phyloP scores from a whole-genome alignment of 495 filamentous ascomycete species.

The Usnea hakonensis region DNA sequence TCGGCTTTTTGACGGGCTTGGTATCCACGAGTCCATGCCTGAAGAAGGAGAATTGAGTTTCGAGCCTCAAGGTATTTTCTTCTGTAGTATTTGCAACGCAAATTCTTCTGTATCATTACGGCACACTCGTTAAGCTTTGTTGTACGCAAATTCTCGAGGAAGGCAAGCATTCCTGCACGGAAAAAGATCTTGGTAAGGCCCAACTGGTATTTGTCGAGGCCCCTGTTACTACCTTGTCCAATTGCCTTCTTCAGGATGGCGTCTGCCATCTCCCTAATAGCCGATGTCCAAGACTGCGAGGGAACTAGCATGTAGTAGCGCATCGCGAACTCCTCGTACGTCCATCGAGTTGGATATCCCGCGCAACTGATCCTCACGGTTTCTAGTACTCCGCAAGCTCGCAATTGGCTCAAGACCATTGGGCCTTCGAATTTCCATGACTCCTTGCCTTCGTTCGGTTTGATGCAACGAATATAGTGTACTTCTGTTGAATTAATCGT shows the following conservation, averaged over 20 bases:
- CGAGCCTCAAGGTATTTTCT: conserved; percentile 85
- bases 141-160: conserved; percentile 89
- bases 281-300: conserved; percentile 82
- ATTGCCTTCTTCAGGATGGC: conserved; percentile 87
- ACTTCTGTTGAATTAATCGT: conserved; percentile 98
- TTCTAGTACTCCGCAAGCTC: conserved; percentile 97
- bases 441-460: conserved; percentile 95
- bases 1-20: conserved; percentile 69
- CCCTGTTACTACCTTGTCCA: conserved; percentile 67
- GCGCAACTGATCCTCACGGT: conserved; percentile 97
- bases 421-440: conserved; percentile 98
- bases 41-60: conserved; percentile 68
- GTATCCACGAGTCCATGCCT: conserved; percentile 65
- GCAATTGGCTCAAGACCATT: conserved; percentile 95
- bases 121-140: conserved; percentile 86
- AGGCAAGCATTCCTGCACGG: conserved; percentile 96
- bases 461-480: conserved; percentile 99
- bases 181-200: conserved; percentile 99
- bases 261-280: conserved; percentile 89
- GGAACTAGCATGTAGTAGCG: conserved; percentile 98
- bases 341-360: conserved; percentile 97
- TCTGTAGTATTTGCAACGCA: conserved; percentile 90
- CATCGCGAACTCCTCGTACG: conserved; percentile 95
- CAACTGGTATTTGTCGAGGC: conserved; percentile 90
- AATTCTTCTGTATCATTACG: conserved; percentile 98